phyloP scores from a whole-genome alignment of 257 asterid species.

The Gentiana dahurica region DNA sequence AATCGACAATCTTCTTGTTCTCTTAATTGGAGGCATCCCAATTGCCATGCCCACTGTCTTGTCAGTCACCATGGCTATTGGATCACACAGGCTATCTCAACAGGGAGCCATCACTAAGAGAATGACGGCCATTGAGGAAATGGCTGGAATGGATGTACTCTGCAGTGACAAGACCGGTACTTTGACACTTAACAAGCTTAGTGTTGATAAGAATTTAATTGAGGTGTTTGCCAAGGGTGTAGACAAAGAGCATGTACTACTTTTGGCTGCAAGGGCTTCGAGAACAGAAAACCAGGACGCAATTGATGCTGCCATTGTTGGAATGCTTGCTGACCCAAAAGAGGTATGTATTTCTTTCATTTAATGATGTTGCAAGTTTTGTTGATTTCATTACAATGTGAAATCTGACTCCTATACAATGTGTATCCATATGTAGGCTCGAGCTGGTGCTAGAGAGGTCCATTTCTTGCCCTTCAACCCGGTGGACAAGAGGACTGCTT shows the following conservation, averaged over 20 bases:
- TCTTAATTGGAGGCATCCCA: constrained; percentile 32
- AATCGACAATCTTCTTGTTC: constrained; percentile 29
- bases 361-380: too few species aligned
- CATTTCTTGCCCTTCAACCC: constrained; percentile 78
- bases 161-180: constrained; percentile 40
- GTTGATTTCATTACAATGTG: too few species aligned
- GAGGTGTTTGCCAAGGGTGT: constrained; percentile 38
- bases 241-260: constrained; percentile 38
- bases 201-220: constrained; percentile 30
- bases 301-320: constrained; percentile 55
- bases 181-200: constrained; percentile 28
- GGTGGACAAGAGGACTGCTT: constrained; percentile 60
- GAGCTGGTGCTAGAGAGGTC: constrained; percentile 59
- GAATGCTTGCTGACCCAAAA: constrained; percentile 55
- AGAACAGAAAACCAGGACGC: constrained; percentile 67
- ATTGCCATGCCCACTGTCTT: constrained; percentile 38
- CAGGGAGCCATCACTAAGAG: constrained; percentile 36
- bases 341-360: constrained; percentile 41
- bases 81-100: constrained; percentile 30
- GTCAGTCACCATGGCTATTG: constrained; percentile 34
- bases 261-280: constrained; percentile 65
- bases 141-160: constrained; percentile 38
- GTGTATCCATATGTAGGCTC: constrained; percentile 24
- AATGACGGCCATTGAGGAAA: constrained; percentile 39
- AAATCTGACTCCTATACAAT: too few species aligned